Evolutionary conservation across 2,329 filamentous ascomycete genomes (phyloP).

Genomic region (Aureobasidium musti): DNA sequence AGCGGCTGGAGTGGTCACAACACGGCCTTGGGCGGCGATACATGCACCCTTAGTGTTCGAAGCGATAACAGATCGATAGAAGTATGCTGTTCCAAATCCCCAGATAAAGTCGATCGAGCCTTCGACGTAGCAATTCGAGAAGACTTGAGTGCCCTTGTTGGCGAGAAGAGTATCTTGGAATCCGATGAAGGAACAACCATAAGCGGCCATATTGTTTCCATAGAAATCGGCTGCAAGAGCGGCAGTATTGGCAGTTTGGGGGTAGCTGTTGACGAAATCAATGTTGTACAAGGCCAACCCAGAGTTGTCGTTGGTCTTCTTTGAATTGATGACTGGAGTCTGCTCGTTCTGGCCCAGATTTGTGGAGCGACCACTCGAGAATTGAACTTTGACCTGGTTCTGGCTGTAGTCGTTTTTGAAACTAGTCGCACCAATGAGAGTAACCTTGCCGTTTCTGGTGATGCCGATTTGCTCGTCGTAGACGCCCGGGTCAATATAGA

Average conservation of each 20-base stretch:
- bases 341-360: slow-evolving; percentile 47
- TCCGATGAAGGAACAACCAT: slow-evolving; percentile 40
- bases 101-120: slow-evolving; percentile 48
- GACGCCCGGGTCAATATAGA: slow-evolving; percentile 46
- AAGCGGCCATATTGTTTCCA: slow-evolving; percentile 41
- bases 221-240: slow-evolving; percentile 42
- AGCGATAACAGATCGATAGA: slow-evolving; percentile 43
- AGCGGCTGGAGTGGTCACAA: slow-evolving; percentile 43
- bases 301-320: slow-evolving; percentile 44
- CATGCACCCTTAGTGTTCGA: slow-evolving; percentile 42
- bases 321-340: slow-evolving; percentile 51
- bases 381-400: slow-evolving; percentile 45
- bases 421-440: slow-evolving; percentile 41
- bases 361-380: slow-evolving; percentile 46
- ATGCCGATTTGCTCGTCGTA: slow-evolving; percentile 49
- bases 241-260: slow-evolving; percentile 41
- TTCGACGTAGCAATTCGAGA: slow-evolving; percentile 39
- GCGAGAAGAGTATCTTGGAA: slow-evolving; percentile 40
- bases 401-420: slow-evolving; percentile 44
- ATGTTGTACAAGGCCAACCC: slow-evolving; percentile 40
- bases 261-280: slow-evolving; percentile 41
- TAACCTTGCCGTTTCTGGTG: slow-evolving; percentile 46
- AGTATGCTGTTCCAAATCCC: slow-evolving; percentile 50
- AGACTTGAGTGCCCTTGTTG: slow-evolving; percentile 39
- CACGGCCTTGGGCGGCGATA: slow-evolving; percentile 45